Evolutionary conservation across 139 green algal species (phyloP).

Genomic region (Coelastrella sp.): DNA sequence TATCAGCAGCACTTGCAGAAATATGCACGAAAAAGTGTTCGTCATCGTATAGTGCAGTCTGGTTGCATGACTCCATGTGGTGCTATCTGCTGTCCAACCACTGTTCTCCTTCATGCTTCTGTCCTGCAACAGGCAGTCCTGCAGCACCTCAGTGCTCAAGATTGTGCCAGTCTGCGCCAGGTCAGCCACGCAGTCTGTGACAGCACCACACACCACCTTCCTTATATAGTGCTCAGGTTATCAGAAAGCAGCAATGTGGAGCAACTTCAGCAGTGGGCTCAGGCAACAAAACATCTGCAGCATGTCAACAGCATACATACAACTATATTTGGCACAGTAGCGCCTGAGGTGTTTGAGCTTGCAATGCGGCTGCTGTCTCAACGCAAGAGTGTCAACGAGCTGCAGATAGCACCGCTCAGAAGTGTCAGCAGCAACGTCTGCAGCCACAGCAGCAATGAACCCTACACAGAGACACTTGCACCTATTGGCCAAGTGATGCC

Average conservation of each 20-base stretch:
- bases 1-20: too few species aligned
- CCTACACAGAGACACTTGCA: too few species aligned
- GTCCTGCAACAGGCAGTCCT: not conserved
- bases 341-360: not conserved
- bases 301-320: not conserved
- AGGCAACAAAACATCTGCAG: not conserved
- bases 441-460: not conserved
- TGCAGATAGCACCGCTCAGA: not conserved
- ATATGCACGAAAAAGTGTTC: too few species aligned
- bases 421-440: not conserved
- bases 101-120: too few species aligned
- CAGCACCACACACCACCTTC: not conserved
- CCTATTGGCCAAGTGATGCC: too few species aligned
- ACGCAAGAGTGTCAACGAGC: not conserved
- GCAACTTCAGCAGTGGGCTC: not conserved
- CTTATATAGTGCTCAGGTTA: not conserved
- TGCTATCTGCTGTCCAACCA: too few species aligned
- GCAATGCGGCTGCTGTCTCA: not conserved
- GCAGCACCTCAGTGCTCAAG: not conserved
- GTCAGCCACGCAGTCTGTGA: not conserved
- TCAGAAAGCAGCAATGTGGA: not conserved
- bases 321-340: not conserved
- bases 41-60: too few species aligned
- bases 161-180: not conserved
- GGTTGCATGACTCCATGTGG: too few species aligned